Base-by-base conservation (phyloP, 805 yeast genomes). In the Candida sakaeoensis region DNA sequence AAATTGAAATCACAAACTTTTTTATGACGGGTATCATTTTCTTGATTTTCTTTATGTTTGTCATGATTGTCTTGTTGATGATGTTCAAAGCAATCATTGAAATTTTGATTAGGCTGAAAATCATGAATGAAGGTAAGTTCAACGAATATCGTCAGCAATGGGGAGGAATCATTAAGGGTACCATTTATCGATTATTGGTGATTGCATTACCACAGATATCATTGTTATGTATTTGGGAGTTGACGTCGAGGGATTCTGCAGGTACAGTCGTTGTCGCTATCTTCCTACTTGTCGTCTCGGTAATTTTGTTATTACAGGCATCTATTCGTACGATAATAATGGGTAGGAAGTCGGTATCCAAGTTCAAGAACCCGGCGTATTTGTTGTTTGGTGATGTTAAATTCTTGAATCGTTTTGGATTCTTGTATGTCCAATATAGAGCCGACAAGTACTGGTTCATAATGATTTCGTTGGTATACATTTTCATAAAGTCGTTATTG, bases 331-430 rank as follows among this genome's bases (percentile, higher is more conserved):
- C 89, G n/a, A 59, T 85, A 37, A 43, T 75, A n/a, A 72, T 80
- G 43, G 99, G 96, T 25, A 65, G 80, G 46, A 75, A 74, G 49
- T 89, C 97, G 0, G 67, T 74, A 18, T 68, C 72, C 43, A 71
- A 85, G 41, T 87, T 82, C 70, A 82, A 85, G 55, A 91, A 89
- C 54, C 96, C 99, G 0, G 98, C 99, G 0, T 91, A 87, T 57
- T 69, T 89, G 45, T 72, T 93, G 46, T 93, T 75, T 54, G 96
- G 98, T 35, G 95, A 93, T 57, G 74, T 82, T 3, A 76, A 72
- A 32, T 78, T 86, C 44, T 72, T 93, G 51, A 87, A 88, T 71
- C 78, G 85, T 53, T 91, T 83, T 66, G 99, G 99, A 0, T 93
- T 93, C 63, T 61, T 93, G 48, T 93, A 93, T 53, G 88, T 89